Conservation (phyloP, 495 filamentous ascomycete species). For the Penicillium simplicissimum region DNA sequence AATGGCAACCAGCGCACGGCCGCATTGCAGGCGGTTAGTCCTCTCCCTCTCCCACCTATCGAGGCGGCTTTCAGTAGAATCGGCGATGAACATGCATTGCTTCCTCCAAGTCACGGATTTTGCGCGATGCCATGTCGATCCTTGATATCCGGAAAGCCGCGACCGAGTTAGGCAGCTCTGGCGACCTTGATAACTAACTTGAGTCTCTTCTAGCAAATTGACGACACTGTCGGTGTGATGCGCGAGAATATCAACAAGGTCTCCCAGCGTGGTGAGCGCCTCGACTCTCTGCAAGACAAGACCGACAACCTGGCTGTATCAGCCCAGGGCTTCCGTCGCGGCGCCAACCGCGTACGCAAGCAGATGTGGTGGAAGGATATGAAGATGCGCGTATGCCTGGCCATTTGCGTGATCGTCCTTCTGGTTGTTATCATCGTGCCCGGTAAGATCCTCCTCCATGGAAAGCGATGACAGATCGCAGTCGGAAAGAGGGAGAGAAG, state of each 20-base stretch:
- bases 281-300: slow-evolving; percentile 92
- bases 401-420: slow-evolving; percentile 82
- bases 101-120: neutral
- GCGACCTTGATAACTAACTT: slow-evolving; percentile 20
- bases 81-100: neutral
- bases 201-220: slow-evolving; percentile 74
- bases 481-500: neutral
- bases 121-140: slow-evolving; percentile 3
- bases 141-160: slow-evolving; percentile 4
- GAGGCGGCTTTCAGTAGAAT: neutral
- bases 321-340: slow-evolving; percentile 90
- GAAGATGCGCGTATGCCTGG: slow-evolving; percentile 98
- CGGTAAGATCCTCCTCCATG: slow-evolving; percentile 53
- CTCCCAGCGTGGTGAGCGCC: slow-evolving; percentile 83
- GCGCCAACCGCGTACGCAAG: slow-evolving; percentile 94
- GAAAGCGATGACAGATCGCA: neutral
- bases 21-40: slow-evolving; percentile 77
- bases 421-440: slow-evolving; percentile 92
- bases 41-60: slow-evolving; percentile 4
- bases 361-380: slow-evolving; percentile 97
- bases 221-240: slow-evolving; percentile 91
- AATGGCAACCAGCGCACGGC: slow-evolving; percentile 66
- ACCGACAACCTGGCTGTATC: slow-evolving; percentile 89
- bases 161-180: slow-evolving; percentile 1
- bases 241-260: slow-evolving; percentile 93